Evolutionary conservation across 768 basidiomycete genomes (phyloP).

Genomic region (Solioccasus polychromus): DNA sequence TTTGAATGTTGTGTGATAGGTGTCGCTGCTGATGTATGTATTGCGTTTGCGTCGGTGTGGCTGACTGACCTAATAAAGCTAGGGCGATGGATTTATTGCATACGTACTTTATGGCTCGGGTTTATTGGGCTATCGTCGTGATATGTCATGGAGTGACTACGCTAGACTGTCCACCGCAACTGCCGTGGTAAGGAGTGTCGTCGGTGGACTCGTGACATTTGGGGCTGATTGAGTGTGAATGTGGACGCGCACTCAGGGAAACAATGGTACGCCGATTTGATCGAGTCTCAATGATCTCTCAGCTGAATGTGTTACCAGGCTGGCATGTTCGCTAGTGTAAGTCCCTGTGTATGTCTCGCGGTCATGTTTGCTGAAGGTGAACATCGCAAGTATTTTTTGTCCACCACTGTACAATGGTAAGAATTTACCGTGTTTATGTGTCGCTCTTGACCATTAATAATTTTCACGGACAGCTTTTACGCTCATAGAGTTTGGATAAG

Average conservation of each 20-base stretch:
- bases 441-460: neutral
- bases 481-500: constrained; percentile 15
- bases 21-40: constrained; percentile 1
- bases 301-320: neutral
- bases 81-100: constrained; percentile 6
- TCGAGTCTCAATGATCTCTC: neutral
- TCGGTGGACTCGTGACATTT: neutral
- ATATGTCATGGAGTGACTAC: neutral
- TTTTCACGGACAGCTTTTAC: constrained; percentile 8
- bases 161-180: neutral
- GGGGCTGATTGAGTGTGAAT: neutral
- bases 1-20: neutral
- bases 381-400: constrained; percentile 1
- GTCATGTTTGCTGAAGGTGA: neutral
- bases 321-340: neutral
- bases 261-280: neutral
- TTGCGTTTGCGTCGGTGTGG: neutral
- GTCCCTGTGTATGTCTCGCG: neutral
- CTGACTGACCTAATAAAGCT: neutral
- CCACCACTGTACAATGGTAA: constrained; percentile 12
- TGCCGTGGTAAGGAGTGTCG: constrained; percentile 5
- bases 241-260: neutral
- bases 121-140: constrained; percentile 1
- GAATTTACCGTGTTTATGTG: neutral
- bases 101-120: neutral